Conservation (phyloP, 2,329 filamentous ascomycete species). For the Elsinoe australis region DNA sequence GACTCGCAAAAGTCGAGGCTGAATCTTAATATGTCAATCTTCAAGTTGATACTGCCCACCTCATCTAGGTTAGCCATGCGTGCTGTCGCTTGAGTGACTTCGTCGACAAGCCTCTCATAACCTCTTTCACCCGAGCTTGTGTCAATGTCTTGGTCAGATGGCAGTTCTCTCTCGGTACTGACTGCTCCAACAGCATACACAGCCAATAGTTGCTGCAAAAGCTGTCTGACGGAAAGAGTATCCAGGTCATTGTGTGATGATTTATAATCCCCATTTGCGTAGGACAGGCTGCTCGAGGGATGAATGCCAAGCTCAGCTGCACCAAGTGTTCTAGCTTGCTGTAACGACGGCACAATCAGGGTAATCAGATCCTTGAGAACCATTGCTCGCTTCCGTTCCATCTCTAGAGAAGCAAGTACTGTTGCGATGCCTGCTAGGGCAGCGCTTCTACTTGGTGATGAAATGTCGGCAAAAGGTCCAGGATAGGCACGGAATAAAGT, state of each 20-base stretch:
- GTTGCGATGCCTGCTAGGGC: slow-evolving; percentile 79
- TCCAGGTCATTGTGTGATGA: not conserved
- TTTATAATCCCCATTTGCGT: slow-evolving; percentile 44
- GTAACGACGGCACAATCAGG: slow-evolving; percentile 72
- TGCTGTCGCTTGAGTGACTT: not conserved
- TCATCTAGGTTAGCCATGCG: slow-evolving; percentile 21
- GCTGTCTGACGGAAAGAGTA: not conserved
- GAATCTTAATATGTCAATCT: slow-evolving; percentile 78
- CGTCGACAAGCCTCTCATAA: slow-evolving; percentile 10
- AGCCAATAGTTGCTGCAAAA: slow-evolving; percentile 17
- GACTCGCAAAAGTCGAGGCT: slow-evolving; percentile 93
- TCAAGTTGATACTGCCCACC: slow-evolving; percentile 73
- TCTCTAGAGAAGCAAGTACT: slow-evolving; percentile 71
- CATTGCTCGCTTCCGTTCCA: slow-evolving; percentile 84
- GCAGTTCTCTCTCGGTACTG: not conserved
- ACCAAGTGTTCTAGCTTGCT: slow-evolving; percentile 84
- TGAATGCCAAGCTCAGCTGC: slow-evolving; percentile 96
- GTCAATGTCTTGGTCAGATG: not conserved
- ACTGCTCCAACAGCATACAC: slow-evolving; percentile 18
- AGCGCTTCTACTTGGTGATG: slow-evolving; percentile 65
- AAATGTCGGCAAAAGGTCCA: slow-evolving; percentile 53
- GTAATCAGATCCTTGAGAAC: slow-evolving; percentile 78
- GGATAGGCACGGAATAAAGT: slow-evolving; percentile 65
- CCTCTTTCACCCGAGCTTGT: not conserved
- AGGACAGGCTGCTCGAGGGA: slow-evolving; percentile 77